Conservation (phyloP, 2,329 filamentous ascomycete genomes). For the Exophiala spinifera region DNA sequence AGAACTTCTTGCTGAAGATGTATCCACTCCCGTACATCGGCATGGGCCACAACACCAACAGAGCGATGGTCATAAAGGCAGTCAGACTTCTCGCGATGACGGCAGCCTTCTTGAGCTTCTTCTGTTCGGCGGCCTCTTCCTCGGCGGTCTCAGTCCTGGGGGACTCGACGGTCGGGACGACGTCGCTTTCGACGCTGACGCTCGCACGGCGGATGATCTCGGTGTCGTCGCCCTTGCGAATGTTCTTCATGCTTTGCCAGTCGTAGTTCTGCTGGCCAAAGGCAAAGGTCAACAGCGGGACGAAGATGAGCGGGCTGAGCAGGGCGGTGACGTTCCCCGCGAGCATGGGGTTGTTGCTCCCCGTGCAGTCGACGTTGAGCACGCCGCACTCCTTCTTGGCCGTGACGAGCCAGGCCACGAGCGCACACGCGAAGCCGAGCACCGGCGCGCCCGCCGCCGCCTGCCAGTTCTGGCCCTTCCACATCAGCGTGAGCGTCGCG, state of each 20-base stretch:
- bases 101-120: slow-evolving; percentile 53
- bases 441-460: slow-evolving; percentile 68
- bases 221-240: slow-evolving; percentile 74
- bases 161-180: slow-evolving; percentile 36
- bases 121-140: slow-evolving; percentile 43
- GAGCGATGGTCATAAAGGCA: slow-evolving; percentile 62
- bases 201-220: slow-evolving; percentile 64
- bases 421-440: slow-evolving; percentile 64
- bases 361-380: slow-evolving; percentile 71
- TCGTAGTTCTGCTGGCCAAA: slow-evolving; percentile 77
- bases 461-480: slow-evolving; percentile 74
- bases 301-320: slow-evolving; percentile 70
- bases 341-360: slow-evolving; percentile 57
- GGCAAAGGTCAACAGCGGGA: slow-evolving; percentile 70
- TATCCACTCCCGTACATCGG: slow-evolving; percentile 83
- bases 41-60: slow-evolving; percentile 86
- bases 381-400: slow-evolving; percentile 65
- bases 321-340: slow-evolving; percentile 76
- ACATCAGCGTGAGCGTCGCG: slow-evolving; percentile 74
- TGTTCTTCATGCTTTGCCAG: slow-evolving; percentile 77
- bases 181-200: slow-evolving; percentile 63
- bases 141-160: slow-evolving; percentile 37
- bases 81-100: slow-evolving; percentile 57
- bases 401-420: slow-evolving; percentile 76
- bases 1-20: slow-evolving; percentile 77